Base-by-base conservation (phyloP, 1,284 basidiomycete genomes). In the Leccinum angustisporum region DNA sequence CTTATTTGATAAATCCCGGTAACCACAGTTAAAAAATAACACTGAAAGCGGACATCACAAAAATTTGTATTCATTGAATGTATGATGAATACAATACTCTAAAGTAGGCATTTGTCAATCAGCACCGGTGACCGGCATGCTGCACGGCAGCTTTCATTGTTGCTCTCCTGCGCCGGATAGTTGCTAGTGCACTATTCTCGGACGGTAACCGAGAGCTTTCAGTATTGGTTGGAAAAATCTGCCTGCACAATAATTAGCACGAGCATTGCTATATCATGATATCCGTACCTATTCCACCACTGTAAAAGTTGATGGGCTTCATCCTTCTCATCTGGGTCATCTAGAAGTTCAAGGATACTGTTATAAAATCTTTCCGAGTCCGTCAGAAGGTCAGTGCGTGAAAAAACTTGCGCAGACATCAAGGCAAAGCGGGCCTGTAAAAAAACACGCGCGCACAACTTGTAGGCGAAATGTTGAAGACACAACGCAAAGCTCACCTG, bases 341-440 rank as follows among this genome's bases (percentile, higher is more conserved):
- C 5, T 0, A 63, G 48, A 0, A 62, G 2, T 4, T 62, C 50
- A 0, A 60, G 13, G 2, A 62, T 38, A 30, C 36, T 56, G 2
- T 38, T 50, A 13, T 62, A 62, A 10, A 62, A 62, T 1, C n/a
- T 16, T 8, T 62, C 40, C 0, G 51, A 62, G 7, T 60, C 51
- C 2, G 48, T 62, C 1, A 5, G 13, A 0, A 62, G 54, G 34
- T 62, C 61, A 0, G n/a, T 54, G 4, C 25, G 7, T 1, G 55
- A 62, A 10, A 62, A 62, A 0, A 62, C 61, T 40, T 60, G 61
- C 0, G 58, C 43, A 1, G 55, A 62, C 6, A 6, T 57, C 1
- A 63, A 11, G 1, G 56, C 21, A 14, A 63, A 63, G 0, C 4
- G 48, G 14, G 14, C 46, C 61, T 60, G 13, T 53, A 8, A 59